Evolutionary conservation across 2,329 filamentous ascomycete genomes (phyloP).

Genomic region (Fusarium udum): DNA sequence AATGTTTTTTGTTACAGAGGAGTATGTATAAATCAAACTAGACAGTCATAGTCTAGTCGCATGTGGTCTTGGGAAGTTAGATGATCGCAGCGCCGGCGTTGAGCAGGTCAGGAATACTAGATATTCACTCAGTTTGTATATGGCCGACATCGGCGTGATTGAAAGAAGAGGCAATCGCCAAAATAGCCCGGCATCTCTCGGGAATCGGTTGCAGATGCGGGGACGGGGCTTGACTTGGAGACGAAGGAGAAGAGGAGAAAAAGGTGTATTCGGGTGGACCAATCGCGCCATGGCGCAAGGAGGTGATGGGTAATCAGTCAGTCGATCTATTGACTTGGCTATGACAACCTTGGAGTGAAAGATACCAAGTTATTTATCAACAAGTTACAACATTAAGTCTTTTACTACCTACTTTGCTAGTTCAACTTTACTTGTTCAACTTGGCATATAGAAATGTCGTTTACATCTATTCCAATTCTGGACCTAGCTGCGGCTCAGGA

Average conservation of each 20-base stretch:
- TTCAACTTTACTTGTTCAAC: background rate
- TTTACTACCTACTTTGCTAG: background rate
- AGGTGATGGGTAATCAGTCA: slow-evolving; percentile 31
- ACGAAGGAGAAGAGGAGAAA: slow-evolving; percentile 19
- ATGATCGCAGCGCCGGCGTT: slow-evolving; percentile 30
- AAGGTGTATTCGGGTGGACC: slow-evolving; percentile 39
- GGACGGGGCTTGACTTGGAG: slow-evolving; percentile 22
- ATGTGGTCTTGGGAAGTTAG: slow-evolving; percentile 12
- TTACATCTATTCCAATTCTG: slow-evolving; percentile 79
- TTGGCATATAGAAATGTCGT: slow-evolving; percentile 62
- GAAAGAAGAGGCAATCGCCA: slow-evolving; percentile 30
- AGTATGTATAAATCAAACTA: slow-evolving; percentile 31
- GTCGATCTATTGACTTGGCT: background rate
- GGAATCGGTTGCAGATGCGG: slow-evolving; percentile 24
- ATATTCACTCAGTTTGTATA: slow-evolving; percentile 8
- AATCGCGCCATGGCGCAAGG: slow-evolving; percentile 50
- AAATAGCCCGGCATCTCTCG: slow-evolving; percentile 19
- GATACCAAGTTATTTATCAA: slow-evolving; percentile 38
- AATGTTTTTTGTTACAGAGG: slow-evolving; percentile 11
- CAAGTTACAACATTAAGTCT: slow-evolving; percentile 3
- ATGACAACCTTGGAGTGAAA: slow-evolving; percentile 14
- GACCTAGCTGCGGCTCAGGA: slow-evolving; percentile 74
- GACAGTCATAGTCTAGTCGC: slow-evolving; percentile 22
- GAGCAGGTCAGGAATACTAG: slow-evolving; percentile 26
- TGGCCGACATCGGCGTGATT: slow-evolving; percentile 24